Conservation (phyloP, 2,329 filamentous ascomycete genomes). For the Colletotrichum plurivorum region DNA sequence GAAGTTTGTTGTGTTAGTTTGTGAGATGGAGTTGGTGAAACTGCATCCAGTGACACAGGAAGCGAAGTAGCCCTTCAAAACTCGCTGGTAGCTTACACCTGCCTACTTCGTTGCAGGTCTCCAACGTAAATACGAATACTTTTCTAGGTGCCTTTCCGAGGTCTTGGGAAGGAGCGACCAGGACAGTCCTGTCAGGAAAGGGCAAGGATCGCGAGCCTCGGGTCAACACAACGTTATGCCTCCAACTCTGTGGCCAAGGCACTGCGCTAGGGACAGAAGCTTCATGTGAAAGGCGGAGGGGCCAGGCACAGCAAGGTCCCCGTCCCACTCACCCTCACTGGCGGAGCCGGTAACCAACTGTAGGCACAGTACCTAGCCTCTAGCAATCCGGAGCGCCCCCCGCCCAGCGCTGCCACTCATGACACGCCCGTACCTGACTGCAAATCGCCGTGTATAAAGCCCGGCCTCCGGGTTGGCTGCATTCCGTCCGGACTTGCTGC, state of each 20-base stretch:
- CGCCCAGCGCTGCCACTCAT: slow-evolving; percentile 15
- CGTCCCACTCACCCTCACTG: too few relatives aligned
- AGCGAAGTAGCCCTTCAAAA: too few relatives aligned
- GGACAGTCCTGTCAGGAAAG: background rate
- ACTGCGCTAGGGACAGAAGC: background rate
- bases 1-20: too few relatives aligned
- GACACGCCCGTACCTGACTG: slow-evolving; percentile 8
- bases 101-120: too few relatives aligned
- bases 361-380: too few relatives aligned
- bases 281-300: slow-evolving; percentile 31
- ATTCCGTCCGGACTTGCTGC: background rate
- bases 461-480: slow-evolving; percentile 5
- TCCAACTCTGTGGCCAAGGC: background rate
- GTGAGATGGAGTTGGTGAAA: too few relatives aligned
- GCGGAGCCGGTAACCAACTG: too few relatives aligned
- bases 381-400: slow-evolving; percentile 4
- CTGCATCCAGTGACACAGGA: too few relatives aligned
- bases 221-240: slow-evolving; percentile 13
- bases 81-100: too few relatives aligned
- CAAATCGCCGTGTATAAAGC: slow-evolving; percentile 9
- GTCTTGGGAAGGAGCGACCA: background rate
- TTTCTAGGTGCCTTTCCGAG: background rate
- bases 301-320: background rate
- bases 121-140: too few relatives aligned
- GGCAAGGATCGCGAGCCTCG: slow-evolving; percentile 16